Evolutionary conservation across 352 stramenopile species (phyloP).

Genomic region (Pseudoperonospora humuli): DNA sequence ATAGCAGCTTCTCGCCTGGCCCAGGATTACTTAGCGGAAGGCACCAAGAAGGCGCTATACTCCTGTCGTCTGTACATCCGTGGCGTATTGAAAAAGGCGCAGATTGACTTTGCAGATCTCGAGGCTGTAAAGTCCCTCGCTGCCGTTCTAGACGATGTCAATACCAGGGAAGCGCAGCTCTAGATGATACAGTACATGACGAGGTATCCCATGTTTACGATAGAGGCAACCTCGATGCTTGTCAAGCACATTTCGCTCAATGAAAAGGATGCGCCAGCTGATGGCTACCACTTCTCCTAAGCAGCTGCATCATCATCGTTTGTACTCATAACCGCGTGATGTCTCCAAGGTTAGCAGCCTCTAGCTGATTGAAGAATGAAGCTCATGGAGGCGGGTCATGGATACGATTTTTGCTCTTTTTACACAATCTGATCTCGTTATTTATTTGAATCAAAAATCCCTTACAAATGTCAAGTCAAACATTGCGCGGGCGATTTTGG

Average conservation of each 20-base stretch:
- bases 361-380: too few relatives aligned
- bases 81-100: conserved; percentile 68
- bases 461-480: conserved; percentile 19
- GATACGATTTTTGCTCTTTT: too few relatives aligned
- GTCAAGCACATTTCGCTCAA: too few relatives aligned
- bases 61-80: conserved; percentile 69
- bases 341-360: too few relatives aligned
- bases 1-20: conserved; percentile 42
- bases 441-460: conserved; percentile 5
- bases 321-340: background rate
- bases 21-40: conserved; percentile 56
- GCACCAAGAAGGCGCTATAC: conserved; percentile 74
- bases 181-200: conserved; percentile 9
- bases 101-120: conserved; percentile 52
- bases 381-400: too few relatives aligned
- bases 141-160: conserved; percentile 45
- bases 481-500: conserved; percentile 23
- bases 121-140: conserved; percentile 41
- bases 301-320: background rate
- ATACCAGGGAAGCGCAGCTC: conserved; percentile 42
- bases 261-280: too few relatives aligned
- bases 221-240: too few relatives aligned
- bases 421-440: conserved; percentile 5
- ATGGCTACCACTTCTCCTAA: too few relatives aligned
- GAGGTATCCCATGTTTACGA: too few relatives aligned